A percentile compares a stretch with the other conserved stretches of the same genome.
These are phyloP conservation scores for Talaromyces sp. DNA, from an alignment of 2,329 filamentous ascomycete genomes.

Conservation along the genomic window DNA sequence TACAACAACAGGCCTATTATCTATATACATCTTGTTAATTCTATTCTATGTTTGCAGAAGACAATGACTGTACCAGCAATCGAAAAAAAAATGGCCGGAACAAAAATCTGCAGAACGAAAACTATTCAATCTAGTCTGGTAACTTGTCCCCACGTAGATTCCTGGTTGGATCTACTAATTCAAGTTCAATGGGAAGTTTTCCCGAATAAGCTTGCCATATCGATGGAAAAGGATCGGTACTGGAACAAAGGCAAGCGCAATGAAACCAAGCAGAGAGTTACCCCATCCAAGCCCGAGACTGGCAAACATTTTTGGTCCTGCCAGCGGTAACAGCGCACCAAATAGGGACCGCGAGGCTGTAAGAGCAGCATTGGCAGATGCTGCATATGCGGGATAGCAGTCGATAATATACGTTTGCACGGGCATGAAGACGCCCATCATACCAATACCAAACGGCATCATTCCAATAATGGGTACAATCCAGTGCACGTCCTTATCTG, in stretches of 20 bases:
- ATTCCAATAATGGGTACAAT: slow-evolving; percentile 53
- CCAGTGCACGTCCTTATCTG: slow-evolving; percentile 46
- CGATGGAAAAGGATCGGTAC: slow-evolving; percentile 21
- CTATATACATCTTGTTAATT: no score
- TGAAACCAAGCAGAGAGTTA: slow-evolving; percentile 47
- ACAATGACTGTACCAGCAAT: no score
- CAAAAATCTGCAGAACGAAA: no score
- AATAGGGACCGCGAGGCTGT: slow-evolving; percentile 48
- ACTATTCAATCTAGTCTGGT: no score
- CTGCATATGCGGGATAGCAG: slow-evolving; percentile 36
- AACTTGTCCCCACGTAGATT: no score
- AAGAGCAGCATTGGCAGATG: slow-evolving; percentile 44
- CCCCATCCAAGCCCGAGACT: slow-evolving; percentile 41
- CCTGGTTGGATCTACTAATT: no score
- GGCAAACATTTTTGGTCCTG: slow-evolving; percentile 45
- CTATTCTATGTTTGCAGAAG: no score
- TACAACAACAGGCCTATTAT: no score
- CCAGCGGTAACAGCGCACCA: slow-evolving; percentile 53
- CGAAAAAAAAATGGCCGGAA: no score
- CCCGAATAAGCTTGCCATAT: slow-evolving; percentile 20
- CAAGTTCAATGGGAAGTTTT: slow-evolving; percentile 4
- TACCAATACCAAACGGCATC: slow-evolving; percentile 45
- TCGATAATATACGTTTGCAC: slow-evolving; percentile 57
- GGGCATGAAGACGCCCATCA: slow-evolving; percentile 42
- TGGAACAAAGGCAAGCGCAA: slow-evolving; percentile 43